Evolutionary conservation across 1,284 basidiomycete species (phyloP).

Genomic region (Mycena sp.): DNA sequence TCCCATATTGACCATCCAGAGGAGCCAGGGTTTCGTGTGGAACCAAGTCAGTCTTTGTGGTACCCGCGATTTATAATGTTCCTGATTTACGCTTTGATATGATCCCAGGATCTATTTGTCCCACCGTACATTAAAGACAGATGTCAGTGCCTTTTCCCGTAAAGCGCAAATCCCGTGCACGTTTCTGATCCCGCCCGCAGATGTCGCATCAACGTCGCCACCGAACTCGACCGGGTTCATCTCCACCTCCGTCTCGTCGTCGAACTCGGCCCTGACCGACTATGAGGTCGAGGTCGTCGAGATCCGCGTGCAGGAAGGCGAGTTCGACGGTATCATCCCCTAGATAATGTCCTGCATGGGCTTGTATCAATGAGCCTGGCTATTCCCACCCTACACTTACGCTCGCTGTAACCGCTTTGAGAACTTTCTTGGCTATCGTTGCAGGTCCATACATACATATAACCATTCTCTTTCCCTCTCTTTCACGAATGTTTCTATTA

Average conservation of each 20-base stretch:
- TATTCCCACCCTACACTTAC: too few species aligned
- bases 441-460: too few species aligned
- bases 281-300: slow-evolving; percentile 85
- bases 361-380: too few species aligned
- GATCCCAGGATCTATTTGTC: slow-evolving; percentile 77
- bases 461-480: too few species aligned
- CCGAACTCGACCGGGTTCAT: slow-evolving; percentile 72
- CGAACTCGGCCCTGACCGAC: slow-evolving; percentile 72
- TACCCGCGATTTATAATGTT: slow-evolving; percentile 1
- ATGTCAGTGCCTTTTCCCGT: slow-evolving; percentile 71
- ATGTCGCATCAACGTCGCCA: slow-evolving; percentile 78
- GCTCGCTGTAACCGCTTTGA: too few species aligned
- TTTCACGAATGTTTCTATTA: too few species aligned
- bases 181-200: slow-evolving; percentile 46
- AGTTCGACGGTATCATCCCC: slow-evolving; percentile 79
- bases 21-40: slow-evolving; percentile 89
- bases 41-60: slow-evolving; percentile 66
- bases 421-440: too few species aligned
- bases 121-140: slow-evolving; percentile 88
- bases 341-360: too few species aligned
- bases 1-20: slow-evolving; percentile 84
- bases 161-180: slow-evolving; percentile 3
- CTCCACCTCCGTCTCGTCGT: slow-evolving; percentile 74
- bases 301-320: slow-evolving; percentile 80
- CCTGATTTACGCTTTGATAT: slow-evolving; percentile 8